Evolutionary conservation across 2,329 filamentous ascomycete species (phyloP), one percentile per base, ranked within the genome.

Genomic region (Botrytis aclada): DNA sequence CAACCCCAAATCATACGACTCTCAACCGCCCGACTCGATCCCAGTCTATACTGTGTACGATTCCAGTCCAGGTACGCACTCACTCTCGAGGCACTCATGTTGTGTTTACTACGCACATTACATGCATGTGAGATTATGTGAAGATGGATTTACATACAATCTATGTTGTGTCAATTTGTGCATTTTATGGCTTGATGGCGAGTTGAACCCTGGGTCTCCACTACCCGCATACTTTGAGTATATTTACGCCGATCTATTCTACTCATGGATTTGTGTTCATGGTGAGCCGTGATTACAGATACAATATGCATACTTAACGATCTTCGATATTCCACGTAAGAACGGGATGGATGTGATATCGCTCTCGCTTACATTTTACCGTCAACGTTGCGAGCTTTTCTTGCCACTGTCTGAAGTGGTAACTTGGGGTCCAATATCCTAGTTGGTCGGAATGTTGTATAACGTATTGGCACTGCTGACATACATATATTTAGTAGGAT

Each of bases 1-100:
- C 65, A 32, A 56, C 65, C n/a, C 20, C 65, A 43, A 43, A 69
- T 58, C 47, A 69, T 69, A 69, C 65, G 65, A 69, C 37, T 47
- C 16, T 39, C 25, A 41, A 43, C 47, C 47, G n/a, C 65, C 5
- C 37, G 5, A 9, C 65, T 56, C 7, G 5, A 25, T 4, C 47
- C 47, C 10, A n/a, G 9, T 12, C 16, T 37, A 16, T 51, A 6
- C 9, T 56, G 16, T 6, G 51, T 20, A 29, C 1, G n/a, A 22
- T 32, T 14, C 34, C 37, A 56, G 34, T 14, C 9, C 37, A 69
- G 65, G 65, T 32, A 69, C 25, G 29, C 10, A 65, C 18, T 32
- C 10, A 51, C 18, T 51, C 41, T 54, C n/a, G 12, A 18, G 16
- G 22, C 60, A 41, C 37, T 41, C 47, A 56, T 69, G 65, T 6